These are phyloP conservation scores for Croton setiger DNA, from an alignment of 441 rosid genomes.

Conservation along the genomic window DNA sequence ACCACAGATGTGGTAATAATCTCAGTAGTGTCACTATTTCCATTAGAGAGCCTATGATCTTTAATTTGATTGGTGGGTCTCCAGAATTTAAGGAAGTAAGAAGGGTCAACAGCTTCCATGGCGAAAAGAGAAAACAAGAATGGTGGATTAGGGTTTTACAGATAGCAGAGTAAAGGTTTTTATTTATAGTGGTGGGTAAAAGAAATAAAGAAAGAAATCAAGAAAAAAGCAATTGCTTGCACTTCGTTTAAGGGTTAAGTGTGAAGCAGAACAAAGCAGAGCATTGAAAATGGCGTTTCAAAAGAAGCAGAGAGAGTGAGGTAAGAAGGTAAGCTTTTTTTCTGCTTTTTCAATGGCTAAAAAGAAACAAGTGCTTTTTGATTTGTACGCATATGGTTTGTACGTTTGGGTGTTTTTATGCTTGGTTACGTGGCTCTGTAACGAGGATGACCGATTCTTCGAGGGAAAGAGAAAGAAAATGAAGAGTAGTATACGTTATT, in stretches of 20 bases:
- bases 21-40: conserved; percentile 27
- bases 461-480: background rate
- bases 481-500: too few relatives aligned
- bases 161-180: conserved; percentile 3
- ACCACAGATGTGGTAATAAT: conserved; percentile 25
- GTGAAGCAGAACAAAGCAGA: conserved; percentile 5
- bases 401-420: conserved; percentile 17
- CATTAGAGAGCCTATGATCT: conserved; percentile 19
- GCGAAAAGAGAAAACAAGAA: background rate
- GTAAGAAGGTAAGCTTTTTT: conserved; percentile 15
- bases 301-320: conserved; percentile 12
- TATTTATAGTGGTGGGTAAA: conserved; percentile 10
- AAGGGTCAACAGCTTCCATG: conserved; percentile 75
- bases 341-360: conserved; percentile 10
- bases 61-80: conserved; percentile 23
- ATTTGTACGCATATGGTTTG: conserved; percentile 14
- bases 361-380: background rate
- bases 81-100: conserved; percentile 60
- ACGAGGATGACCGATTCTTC: background rate
- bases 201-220: background rate
- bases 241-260: conserved; percentile 36
- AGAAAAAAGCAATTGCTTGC: conserved; percentile 30
- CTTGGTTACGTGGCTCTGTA: conserved; percentile 13
- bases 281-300: conserved; percentile 36
- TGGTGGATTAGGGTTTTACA: conserved; percentile 10